Evolutionary conservation across 2,329 filamentous ascomycete genomes (phyloP).

Genomic region (Diplodia scrobiculata): DNA sequence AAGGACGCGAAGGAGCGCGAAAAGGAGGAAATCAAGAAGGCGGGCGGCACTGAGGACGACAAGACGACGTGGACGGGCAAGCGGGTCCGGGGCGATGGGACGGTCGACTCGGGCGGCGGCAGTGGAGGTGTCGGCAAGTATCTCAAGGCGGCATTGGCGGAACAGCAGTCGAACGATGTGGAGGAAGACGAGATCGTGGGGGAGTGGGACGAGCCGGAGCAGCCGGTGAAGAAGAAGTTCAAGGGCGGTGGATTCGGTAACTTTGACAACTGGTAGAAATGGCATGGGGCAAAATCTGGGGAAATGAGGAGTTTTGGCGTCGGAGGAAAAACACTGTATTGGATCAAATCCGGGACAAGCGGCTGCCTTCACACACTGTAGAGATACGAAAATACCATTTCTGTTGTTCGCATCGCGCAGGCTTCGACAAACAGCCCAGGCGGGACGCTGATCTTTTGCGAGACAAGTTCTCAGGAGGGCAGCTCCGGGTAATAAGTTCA

Average conservation of each 20-base stretch:
- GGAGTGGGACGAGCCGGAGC: slow-evolving; percentile 48
- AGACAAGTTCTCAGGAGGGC: neutral
- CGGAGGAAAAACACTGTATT: neutral
- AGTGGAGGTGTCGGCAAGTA: slow-evolving; percentile 73
- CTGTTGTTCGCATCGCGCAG: neutral
- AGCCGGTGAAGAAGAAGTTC: slow-evolving; percentile 77
- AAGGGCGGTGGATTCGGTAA: slow-evolving; percentile 86
- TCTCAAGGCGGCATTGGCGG: slow-evolving; percentile 62
- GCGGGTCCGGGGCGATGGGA: slow-evolving; percentile 70
- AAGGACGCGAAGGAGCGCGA: slow-evolving; percentile 63
- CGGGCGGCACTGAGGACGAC: slow-evolving; percentile 81
- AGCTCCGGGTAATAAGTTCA: neutral
- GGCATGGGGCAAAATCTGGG: neutral
- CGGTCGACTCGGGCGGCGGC: slow-evolving; percentile 56
- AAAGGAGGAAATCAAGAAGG: slow-evolving; percentile 62
- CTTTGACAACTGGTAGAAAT: slow-evolving; percentile 81
- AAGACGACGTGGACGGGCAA: slow-evolving; percentile 96
- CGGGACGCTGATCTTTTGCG: neutral
- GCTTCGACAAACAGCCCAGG: neutral
- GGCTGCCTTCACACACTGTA: neutral
- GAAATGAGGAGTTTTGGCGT: slow-evolving; percentile 8
- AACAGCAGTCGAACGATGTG: slow-evolving; percentile 35
- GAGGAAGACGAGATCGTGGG: slow-evolving; percentile 63
- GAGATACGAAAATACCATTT: slow-evolving; percentile 11
- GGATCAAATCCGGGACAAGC: neutral